A percentile compares a stretch with the other conserved stretches of the same genome.
Conservation (phyloP, 768 basidiomycete species). For the Phylloporus arenicola region DNA sequence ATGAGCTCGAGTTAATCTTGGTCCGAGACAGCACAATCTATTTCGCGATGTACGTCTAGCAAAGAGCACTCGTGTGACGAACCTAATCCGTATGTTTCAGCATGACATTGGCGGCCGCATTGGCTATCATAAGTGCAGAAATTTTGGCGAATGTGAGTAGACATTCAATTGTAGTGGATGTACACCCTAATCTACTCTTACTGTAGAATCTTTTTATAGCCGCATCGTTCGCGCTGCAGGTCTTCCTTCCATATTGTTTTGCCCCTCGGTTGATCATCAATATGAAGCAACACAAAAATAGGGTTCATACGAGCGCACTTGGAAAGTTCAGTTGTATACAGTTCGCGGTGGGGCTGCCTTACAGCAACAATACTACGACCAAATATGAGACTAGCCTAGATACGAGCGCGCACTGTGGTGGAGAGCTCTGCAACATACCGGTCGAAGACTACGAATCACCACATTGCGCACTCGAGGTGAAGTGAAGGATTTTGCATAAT, state of each 20-base stretch:
- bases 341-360: neutral
- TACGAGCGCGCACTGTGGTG: neutral
- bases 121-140: constrained; percentile 1
- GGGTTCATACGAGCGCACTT: constrained; percentile 6
- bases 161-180: neutral
- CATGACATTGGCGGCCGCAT: neutral
- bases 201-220: constrained; percentile 8
- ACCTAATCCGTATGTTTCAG: neutral
- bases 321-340: neutral
- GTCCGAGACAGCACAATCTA: constrained; percentile 18
- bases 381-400: no score
- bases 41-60: constrained; percentile 13
- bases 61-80: neutral
- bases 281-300: constrained; percentile 6
- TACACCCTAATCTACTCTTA: neutral
- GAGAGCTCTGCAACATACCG: neutral
- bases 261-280: constrained; percentile 18
- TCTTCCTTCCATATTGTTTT: constrained; percentile 14
- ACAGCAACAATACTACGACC: neutral
- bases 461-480: no score
- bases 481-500: no score
- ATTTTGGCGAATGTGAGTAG: constrained; percentile 1
- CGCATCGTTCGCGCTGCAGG: constrained; percentile 12
- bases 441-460: no score
- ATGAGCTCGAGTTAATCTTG: constrained; percentile 10